A percentile compares a stretch with the other conserved stretches of the same genome.
Conservation (phyloP, 805 yeast species). For the Lachancea meyersii region DNA sequence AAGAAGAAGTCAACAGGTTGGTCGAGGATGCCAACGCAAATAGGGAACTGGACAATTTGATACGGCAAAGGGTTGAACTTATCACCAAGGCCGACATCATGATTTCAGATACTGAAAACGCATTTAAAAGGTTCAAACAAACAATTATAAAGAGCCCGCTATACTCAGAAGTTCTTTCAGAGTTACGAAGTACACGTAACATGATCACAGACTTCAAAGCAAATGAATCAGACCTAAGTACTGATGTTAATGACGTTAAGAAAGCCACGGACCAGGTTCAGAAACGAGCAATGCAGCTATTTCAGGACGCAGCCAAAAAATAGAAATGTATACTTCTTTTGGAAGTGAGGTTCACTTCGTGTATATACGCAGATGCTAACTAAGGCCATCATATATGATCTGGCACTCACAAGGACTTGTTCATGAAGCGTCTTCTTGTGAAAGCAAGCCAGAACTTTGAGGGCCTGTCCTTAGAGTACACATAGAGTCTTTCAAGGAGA, state of each 20-base stretch:
- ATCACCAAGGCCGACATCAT: conserved; percentile 71
- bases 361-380: too few relatives aligned
- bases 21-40: conserved; percentile 60
- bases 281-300: conserved; percentile 60
- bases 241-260: conserved; percentile 51
- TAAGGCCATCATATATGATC: not conserved
- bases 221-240: conserved; percentile 43
- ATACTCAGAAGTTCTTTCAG: conserved; percentile 38
- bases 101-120: conserved; percentile 79
- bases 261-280: conserved; percentile 64
- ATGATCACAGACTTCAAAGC: conserved; percentile 47
- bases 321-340: not conserved
- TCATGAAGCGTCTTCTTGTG: conserved; percentile 93
- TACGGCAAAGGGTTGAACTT: conserved; percentile 57
- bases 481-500: conserved; percentile 66
- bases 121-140: conserved; percentile 56
- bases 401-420: conserved; percentile 47
- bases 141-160: conserved; percentile 42
- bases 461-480: conserved; percentile 53
- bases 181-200: conserved; percentile 42
- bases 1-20: conserved; percentile 57
- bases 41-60: conserved; percentile 52
- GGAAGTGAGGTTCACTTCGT: not conserved
- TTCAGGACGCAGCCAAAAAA: conserved; percentile 37
- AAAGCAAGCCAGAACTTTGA: conserved; percentile 95